phyloP scores from a whole-genome alignment of 768 basidiomycete species.

The Boletus patriciae region DNA sequence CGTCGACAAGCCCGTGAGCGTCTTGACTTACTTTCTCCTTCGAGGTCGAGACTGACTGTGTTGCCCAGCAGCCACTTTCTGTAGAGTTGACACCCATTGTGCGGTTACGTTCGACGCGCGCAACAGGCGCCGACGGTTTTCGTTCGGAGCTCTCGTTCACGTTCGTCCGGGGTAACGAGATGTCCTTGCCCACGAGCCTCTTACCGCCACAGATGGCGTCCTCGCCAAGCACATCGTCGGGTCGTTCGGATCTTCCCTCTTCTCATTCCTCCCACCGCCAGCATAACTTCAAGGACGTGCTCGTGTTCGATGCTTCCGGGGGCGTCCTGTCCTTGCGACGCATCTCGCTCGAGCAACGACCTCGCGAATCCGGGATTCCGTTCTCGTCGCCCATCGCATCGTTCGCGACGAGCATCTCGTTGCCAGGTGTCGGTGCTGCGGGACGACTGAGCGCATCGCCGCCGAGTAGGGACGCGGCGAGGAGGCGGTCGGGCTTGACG shows the following conservation, averaged over 20 bases:
- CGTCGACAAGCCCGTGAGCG: constrained; percentile 44
- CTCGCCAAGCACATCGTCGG: constrained; percentile 29
- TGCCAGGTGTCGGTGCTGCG: constrained; percentile 53
- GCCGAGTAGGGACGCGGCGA: constrained; percentile 25
- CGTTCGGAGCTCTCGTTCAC: constrained; percentile 52
- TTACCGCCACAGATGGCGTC: constrained; percentile 30
- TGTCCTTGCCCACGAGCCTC: constrained; percentile 41
- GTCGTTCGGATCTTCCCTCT: constrained; percentile 30
- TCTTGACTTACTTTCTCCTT: neutral
- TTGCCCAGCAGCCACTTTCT: constrained; percentile 47
- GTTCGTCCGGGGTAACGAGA: constrained; percentile 44
- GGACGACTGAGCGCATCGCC: constrained; percentile 37
- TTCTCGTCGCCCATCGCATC: constrained; percentile 31
- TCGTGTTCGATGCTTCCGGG: constrained; percentile 64
- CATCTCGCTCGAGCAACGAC: constrained; percentile 44
- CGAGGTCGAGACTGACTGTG: neutral
- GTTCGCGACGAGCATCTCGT: constrained; percentile 57
- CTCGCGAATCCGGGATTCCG: constrained; percentile 23
- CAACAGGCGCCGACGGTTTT: constrained; percentile 28
- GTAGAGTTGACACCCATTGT: constrained; percentile 58
- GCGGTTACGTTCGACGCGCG: constrained; percentile 45
- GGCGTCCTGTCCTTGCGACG: constrained; percentile 57
- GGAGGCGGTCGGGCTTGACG: constrained; percentile 35
- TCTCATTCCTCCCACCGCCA: constrained; percentile 34
- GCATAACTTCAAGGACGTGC: constrained; percentile 61